Percentiles rank a stretch among this genome's conserved stretches.
Evolutionary conservation across 331 rosid genomes (phyloP).

Genomic region (Cucumis variabilis): DNA sequence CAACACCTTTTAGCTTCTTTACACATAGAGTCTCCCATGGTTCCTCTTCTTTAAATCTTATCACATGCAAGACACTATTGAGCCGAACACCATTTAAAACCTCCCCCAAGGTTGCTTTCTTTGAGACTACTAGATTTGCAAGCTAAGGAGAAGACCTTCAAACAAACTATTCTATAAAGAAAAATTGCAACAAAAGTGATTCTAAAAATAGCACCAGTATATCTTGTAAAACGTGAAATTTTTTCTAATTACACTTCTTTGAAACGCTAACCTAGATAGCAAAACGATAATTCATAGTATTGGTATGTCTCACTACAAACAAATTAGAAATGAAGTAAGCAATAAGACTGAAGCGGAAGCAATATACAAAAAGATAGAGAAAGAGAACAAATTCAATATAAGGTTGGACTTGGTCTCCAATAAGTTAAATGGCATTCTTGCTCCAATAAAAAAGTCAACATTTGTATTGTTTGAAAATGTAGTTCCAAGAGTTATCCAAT

Average conservation of each 20-base stretch:
- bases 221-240: neutral
- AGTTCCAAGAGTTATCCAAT: neutral
- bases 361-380: neutral
- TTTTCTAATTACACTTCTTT: neutral
- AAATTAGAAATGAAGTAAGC: constrained; percentile 29
- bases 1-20: constrained; percentile 62
- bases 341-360: constrained; percentile 21
- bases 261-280: constrained; percentile 72
- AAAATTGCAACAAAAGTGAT: neutral
- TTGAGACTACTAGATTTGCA: constrained; percentile 70
- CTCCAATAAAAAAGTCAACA: neutral
- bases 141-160: constrained; percentile 31
- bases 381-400: neutral
- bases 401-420: neutral
- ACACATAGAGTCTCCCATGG: constrained; percentile 52
- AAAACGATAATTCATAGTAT: constrained; percentile 86
- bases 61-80: constrained; percentile 57
- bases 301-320: constrained; percentile 86
- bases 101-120: constrained; percentile 88
- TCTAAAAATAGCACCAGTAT: neutral
- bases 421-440: neutral
- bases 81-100: constrained; percentile 86
- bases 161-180: neutral
- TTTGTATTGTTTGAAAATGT: neutral
- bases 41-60: constrained; percentile 65